Evolutionary conservation across 1,284 basidiomycete species (phyloP).

Genomic region (Cryptococcus sp.): DNA sequence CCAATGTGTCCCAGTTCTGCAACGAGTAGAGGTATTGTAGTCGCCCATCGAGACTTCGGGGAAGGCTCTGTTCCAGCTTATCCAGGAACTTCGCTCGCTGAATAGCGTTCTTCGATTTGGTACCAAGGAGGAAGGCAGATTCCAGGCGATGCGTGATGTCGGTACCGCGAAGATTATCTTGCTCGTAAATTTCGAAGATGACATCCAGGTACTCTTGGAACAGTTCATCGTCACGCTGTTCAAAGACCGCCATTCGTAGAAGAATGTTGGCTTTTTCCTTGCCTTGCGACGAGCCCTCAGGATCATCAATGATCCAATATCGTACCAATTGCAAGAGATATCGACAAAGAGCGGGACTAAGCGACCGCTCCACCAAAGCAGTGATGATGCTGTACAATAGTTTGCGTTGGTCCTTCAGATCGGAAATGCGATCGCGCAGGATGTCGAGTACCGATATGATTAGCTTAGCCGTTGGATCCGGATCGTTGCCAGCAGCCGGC

Average conservation of each 20-base stretch:
- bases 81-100: slow-evolving; percentile 88
- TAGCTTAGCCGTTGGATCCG: slow-evolving; percentile 50
- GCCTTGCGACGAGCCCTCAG: slow-evolving; percentile 73
- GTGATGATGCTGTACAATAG: slow-evolving; percentile 73
- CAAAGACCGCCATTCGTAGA: slow-evolving; percentile 88
- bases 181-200: slow-evolving; percentile 92
- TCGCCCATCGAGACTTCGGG: slow-evolving; percentile 76
- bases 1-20: slow-evolving; percentile 93
- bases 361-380: slow-evolving; percentile 89
- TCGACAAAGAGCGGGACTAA: slow-evolving; percentile 74
- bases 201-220: slow-evolving; percentile 85
- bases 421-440: slow-evolving; percentile 57
- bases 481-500: slow-evolving; percentile 32
- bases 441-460: slow-evolving; percentile 59
- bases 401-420: slow-evolving; percentile 59
- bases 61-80: slow-evolving; percentile 85
- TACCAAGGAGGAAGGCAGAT: slow-evolving; percentile 89
- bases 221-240: slow-evolving; percentile 73
- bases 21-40: slow-evolving; percentile 89
- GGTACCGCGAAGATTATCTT: slow-evolving; percentile 79
- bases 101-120: slow-evolving; percentile 74
- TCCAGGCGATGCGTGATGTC: slow-evolving; percentile 94
- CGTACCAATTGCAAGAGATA: slow-evolving; percentile 85
- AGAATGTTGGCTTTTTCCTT: slow-evolving; percentile 93
- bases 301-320: slow-evolving; percentile 83